Base-by-base conservation (phyloP, 495 filamentous ascomycete species). In the Neurospora sp. region DNA sequence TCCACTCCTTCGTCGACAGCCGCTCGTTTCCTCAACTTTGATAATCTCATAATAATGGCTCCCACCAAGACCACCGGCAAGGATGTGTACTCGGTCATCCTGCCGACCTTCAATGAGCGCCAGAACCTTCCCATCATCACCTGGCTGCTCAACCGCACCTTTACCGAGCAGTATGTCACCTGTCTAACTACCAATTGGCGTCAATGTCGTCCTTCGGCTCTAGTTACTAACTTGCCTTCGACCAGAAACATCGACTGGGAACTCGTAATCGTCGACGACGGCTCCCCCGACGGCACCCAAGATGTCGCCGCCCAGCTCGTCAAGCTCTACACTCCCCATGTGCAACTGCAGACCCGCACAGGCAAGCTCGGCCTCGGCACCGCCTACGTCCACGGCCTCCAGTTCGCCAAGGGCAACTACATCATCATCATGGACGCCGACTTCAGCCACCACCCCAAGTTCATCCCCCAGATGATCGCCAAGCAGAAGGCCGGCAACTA, bases 391-490 rank as follows among this genome's bases (percentile, higher is more conserved):
- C 94, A 99, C 81, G 96, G 96, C 48, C 86, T 98, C 70, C 86
- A 94, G 78, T 97, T 90, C 79, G 91, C 86, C 42, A 93, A 89
- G 31, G 96, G 96, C 75, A 97, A 94, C 86, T 98, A 89, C 82
- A 91, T 99, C 73, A 93, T 99, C 85, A 99, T 99, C 87, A 98
- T 99, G 96, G 96, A 99, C 85, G 96, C 96, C 82, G 96, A 99
- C 83, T 99, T 99, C 89, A 92, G 89, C 79, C 96, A 99, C 86
- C 96, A 99, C 84, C 94, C 94, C 78, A 97, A 97, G 85, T 98
- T 97, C 87, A 93, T 98, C 79, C 89, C 92, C 71, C 84, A 91
- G 77, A 96, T 97, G 93, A 93, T 97, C 74, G 83, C 84, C 71
- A 88, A 87, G 77, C 93, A 95, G 82, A 85, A 86, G 82, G 81